A percentile compares a stretch with the other conserved stretches of the same genome.
Conservation (phyloP, 2,329 filamentous ascomycete genomes). For the Penicillium nordicum region DNA sequence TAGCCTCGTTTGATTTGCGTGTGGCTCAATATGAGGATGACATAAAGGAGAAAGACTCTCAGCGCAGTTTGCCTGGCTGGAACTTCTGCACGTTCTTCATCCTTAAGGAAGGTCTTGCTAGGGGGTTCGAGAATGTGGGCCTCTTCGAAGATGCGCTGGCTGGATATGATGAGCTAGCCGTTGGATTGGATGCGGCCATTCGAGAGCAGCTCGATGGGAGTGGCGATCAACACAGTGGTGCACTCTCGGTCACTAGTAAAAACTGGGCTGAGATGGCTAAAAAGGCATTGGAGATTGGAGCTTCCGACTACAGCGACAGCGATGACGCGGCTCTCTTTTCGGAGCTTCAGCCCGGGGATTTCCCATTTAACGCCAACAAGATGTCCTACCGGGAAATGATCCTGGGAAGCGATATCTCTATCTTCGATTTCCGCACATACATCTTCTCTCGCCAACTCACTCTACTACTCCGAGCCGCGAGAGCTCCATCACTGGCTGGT, state of each 20-base stretch:
- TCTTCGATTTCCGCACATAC: slow-evolving; percentile 94
- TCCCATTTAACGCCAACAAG: slow-evolving; percentile 52
- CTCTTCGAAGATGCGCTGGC: slow-evolving; percentile 92
- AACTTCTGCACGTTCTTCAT: slow-evolving; percentile 99
- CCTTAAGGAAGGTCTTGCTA: slow-evolving; percentile 87
- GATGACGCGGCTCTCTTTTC: slow-evolving; percentile 31
- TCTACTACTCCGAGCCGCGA: slow-evolving; percentile 77
- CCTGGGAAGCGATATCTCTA: slow-evolving; percentile 86
- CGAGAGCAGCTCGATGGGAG: slow-evolving; percentile 65
- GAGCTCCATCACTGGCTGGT: slow-evolving; percentile 45
- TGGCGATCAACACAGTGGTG: slow-evolving; percentile 65
- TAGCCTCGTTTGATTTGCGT: slow-evolving; percentile 83
- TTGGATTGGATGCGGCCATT: slow-evolving; percentile 79
- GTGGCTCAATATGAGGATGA: slow-evolving; percentile 96
- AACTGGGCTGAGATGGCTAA: slow-evolving; percentile 64
- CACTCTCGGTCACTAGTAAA: slow-evolving; percentile 68
- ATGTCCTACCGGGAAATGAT: slow-evolving; percentile 92
- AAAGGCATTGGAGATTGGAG: slow-evolving; percentile 46
- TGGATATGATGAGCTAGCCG: slow-evolving; percentile 88
- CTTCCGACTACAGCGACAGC: slow-evolving; percentile 28
- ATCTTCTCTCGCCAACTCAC: slow-evolving; percentile 87
- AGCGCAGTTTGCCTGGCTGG: slow-evolving; percentile 86
- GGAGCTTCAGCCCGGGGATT: slow-evolving; percentile 32
- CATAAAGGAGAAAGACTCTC: slow-evolving; percentile 87
- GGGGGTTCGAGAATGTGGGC: slow-evolving; percentile 93